Evolutionary conservation across 345 rosid species (phyloP), one percentile per base, ranked within the genome.

Genomic region (Nasturtium officinale): DNA sequence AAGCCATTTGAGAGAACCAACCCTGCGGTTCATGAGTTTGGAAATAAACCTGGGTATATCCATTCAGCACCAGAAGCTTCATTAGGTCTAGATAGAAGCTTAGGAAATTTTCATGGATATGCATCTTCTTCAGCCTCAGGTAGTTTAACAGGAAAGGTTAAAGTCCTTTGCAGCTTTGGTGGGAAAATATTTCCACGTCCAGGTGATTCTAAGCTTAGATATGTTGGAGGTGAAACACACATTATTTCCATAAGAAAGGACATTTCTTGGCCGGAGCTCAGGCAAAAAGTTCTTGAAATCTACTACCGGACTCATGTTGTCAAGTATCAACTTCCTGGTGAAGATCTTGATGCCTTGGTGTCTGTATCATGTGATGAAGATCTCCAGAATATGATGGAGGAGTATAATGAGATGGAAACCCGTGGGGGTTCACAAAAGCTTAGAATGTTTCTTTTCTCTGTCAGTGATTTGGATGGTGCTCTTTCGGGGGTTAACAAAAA

Each of bases 241-340:
- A 86, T 92, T 37, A 76, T 92, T 53, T 77, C 90, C 51, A 78
- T 90, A 61, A 74, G 85, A 62, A 88, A 81, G 72, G 88, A 90
- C 65, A 80, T 90, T 64, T 78, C 84, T 33, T 92, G 87, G 85
- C 85, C 71, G 57, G 90, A 83, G 65, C 89, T 92, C 51, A 81
- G 73, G 77, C 87, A 83, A 74, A 92, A 84, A 80, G 80, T 82
- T 73, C 66, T 87, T 62, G 82, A 79, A 21, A 86, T 90, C 46
- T 90, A 86, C 85, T 75, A 78, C 32, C 83, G 84, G 75, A 61
- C 88, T 79, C 83, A 82, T 60, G 85, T 86, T 57, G 85, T 90
- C 1, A 92, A 87, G 79, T 92, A 92, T 79, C 98, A 92, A 70
- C 96, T 92, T 80, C 98, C 96, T 67, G 98, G 95, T 20, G 98